Evolutionary conservation across 345 rosid species (phyloP).

Genomic region (Pistacia atlantica): DNA sequence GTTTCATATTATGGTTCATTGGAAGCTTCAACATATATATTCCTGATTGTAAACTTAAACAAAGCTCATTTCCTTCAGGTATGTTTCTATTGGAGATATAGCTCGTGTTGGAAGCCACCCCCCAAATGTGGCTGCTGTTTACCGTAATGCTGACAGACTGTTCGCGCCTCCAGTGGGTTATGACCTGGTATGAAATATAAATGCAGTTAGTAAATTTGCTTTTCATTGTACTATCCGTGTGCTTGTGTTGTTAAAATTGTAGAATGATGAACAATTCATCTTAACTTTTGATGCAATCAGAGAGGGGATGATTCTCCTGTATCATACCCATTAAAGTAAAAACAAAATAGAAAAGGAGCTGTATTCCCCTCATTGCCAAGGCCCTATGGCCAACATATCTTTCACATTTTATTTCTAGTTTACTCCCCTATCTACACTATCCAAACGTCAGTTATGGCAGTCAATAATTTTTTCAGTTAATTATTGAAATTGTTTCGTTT

Average conservation of each 20-base stretch:
- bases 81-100: conserved; percentile 81
- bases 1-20: neutral
- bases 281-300: neutral
- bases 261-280: neutral
- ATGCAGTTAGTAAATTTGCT: neutral
- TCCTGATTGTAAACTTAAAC: neutral
- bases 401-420: neutral
- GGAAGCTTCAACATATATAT: neutral
- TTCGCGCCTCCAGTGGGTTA: conserved; percentile 82
- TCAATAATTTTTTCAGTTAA: too few species aligned
- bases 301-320: too few species aligned
- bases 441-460: too few species aligned
- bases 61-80: conserved; percentile 40
- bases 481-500: neutral
- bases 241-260: neutral
- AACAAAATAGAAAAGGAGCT: too few species aligned
- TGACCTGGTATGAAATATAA: conserved; percentile 69
- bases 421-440: neutral
- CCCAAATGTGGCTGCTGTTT: conserved; percentile 90
- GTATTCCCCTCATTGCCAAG: too few species aligned
- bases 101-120: conserved; percentile 86
- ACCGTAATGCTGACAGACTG: conserved; percentile 44
- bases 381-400: too few species aligned
- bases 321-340: too few species aligned
- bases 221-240: neutral